A percentile compares a stretch with the other conserved stretches of the same genome.
Evolutionary conservation across 139 green algal genomes (phyloP).

Genomic region (Zygnema circumcarinatum): DNA sequence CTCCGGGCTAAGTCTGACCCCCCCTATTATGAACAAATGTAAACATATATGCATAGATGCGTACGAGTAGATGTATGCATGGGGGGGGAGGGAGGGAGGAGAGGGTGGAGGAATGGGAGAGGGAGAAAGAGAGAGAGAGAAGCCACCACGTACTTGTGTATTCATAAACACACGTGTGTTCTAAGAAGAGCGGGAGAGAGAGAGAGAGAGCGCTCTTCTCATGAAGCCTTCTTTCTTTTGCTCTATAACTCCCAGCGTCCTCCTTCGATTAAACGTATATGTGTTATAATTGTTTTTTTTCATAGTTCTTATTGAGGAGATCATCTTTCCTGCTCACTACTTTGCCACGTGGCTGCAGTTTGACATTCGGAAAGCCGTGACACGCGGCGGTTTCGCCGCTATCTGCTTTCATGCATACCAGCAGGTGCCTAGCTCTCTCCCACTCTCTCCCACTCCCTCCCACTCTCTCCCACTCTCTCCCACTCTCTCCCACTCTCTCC

Average conservation of each 20-base stretch:
- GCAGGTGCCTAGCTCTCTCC: too few relatives aligned
- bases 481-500: too few relatives aligned
- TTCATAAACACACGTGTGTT: background rate
- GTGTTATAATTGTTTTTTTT: slow-evolving; percentile 5
- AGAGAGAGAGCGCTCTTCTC: slow-evolving; percentile 1
- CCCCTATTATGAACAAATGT: too few relatives aligned
- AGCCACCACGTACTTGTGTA: background rate
- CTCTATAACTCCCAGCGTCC: slow-evolving; percentile 1
- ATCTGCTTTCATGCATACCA: background rate
- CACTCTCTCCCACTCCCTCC: too few relatives aligned
- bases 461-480: too few relatives aligned
- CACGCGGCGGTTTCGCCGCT: background rate
- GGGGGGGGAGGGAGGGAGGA: background rate
- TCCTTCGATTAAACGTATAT: slow-evolving; percentile 30
- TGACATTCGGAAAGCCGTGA: slow-evolving; percentile 4
- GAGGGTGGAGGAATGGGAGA: background rate
- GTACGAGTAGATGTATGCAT: background rate
- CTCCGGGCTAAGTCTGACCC: too few relatives aligned
- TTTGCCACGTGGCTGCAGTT: too few relatives aligned
- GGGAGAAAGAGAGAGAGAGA: slow-evolving; percentile 25
- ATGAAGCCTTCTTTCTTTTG: slow-evolving; percentile 17
- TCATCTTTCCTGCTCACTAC: too few relatives aligned
- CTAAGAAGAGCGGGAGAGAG: slow-evolving; percentile 10
- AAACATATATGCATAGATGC: background rate
- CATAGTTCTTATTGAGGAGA: too few relatives aligned